phyloP scores from a whole-genome alignment of 805 yeast genomes.

The Candida montana region DNA sequence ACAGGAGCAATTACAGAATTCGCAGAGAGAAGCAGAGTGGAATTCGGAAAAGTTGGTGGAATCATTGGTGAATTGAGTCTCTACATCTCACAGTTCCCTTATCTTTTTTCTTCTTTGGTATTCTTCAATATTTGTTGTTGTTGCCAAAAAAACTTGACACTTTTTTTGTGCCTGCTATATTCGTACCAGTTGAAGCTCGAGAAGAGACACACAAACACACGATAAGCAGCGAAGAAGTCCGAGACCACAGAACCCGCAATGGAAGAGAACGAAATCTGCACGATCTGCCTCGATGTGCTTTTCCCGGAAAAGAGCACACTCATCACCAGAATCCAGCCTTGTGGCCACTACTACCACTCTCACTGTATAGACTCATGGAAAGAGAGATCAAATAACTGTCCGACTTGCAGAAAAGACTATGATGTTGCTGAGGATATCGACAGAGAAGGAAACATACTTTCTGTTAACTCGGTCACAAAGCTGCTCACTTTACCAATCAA shows the following conservation, averaged over 20 bases:
- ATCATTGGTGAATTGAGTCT: no score
- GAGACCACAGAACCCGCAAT: background rate
- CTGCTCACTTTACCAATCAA: conserved; percentile 6
- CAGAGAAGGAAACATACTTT: conserved; percentile 13
- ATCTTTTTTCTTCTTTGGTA: no score
- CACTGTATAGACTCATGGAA: conserved; percentile 56
- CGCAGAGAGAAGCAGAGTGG: no score
- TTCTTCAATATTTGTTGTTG: no score
- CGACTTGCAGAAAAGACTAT: conserved; percentile 51
- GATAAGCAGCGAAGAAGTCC: no score
- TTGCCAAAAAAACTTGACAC: no score
- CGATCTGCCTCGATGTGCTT: conserved; percentile 52
- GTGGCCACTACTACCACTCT: conserved; percentile 53
- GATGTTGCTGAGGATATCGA: conserved; percentile 31
- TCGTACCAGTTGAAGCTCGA: no score
- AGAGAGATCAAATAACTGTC: conserved; percentile 51
- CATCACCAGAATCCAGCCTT: conserved; percentile 34
- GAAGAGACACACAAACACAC: background rate
- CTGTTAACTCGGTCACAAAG: conserved; percentile 11
- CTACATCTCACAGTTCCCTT: no score
- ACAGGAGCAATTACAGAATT: no score
- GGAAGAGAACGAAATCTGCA: conserved; percentile 34
- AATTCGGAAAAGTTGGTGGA: no score
- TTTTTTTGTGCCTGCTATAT: no score
- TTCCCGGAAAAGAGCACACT: conserved; percentile 16